These are phyloP conservation scores for Solanum phureja DNA, from an alignment of 257 asterid genomes.

Conservation along the genomic window DNA sequence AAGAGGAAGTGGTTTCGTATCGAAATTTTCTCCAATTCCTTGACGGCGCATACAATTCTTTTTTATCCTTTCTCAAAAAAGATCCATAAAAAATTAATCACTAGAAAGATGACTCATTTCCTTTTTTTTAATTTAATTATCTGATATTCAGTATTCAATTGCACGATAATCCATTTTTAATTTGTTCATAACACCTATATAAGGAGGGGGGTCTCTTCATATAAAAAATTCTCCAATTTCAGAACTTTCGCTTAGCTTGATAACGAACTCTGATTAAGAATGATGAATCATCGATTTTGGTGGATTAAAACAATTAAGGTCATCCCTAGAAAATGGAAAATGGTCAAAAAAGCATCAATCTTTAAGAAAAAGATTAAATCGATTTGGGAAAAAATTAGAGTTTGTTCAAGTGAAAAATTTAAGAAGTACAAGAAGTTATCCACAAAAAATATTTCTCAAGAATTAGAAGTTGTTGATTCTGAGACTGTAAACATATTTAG, in stretches of 20 bases:
- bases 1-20: neutral
- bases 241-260: neutral
- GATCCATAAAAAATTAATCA: constrained; percentile 19
- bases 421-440: constrained; percentile 17
- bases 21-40: neutral
- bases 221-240: neutral
- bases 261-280: neutral
- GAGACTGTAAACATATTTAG: constrained; percentile 11
- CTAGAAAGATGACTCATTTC: neutral
- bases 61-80: constrained; percentile 14
- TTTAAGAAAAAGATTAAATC: constrained; percentile 36
- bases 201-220: neutral
- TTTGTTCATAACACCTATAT: neutral
- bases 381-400: constrained; percentile 43
- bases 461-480: neutral
- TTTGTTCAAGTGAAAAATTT: constrained; percentile 41
- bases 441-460: neutral
- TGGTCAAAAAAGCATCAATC: constrained; percentile 31
- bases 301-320: constrained; percentile 37
- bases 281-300: constrained; percentile 14
- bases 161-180: neutral
- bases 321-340: constrained; percentile 44
- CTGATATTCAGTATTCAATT: neutral
- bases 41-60: neutral
- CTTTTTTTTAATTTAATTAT: neutral